Evolutionary conservation across 805 yeast genomes (phyloP).

Genomic region (Yamadazyma laniorum): DNA sequence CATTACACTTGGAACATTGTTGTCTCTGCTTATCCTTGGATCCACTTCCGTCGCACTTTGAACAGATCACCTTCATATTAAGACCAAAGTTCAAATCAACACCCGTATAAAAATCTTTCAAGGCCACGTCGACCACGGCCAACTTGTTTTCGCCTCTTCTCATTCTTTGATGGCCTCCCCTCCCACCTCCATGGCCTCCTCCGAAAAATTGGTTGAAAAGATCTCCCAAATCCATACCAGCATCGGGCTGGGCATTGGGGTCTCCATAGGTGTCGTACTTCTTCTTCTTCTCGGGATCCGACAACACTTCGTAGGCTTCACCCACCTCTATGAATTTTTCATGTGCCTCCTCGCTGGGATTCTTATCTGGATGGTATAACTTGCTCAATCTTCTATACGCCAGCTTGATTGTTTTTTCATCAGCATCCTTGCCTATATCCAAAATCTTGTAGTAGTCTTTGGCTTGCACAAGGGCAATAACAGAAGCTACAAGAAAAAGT

Average conservation of each 20-base stretch:
- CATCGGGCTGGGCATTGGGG: conserved; percentile 43
- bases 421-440: conserved; percentile 67
- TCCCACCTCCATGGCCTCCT: conserved; percentile 28
- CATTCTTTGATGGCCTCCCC: conserved; percentile 32
- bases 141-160: conserved; percentile 63
- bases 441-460: conserved; percentile 59
- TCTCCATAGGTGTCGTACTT: conserved; percentile 79
- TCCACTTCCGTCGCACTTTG: conserved; percentile 79
- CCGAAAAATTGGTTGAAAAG: conserved; percentile 50
- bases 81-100: conserved; percentile 55
- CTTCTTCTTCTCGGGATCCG: conserved; percentile 64
- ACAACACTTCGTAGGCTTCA: conserved; percentile 86
- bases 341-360: conserved; percentile 79
- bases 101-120: conserved; percentile 75
- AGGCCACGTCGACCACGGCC: conserved; percentile 52
- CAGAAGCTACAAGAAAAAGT: conserved; percentile 6
- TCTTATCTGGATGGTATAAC: conserved; percentile 94
- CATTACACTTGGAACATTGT: conserved; percentile 67
- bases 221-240: conserved; percentile 46
- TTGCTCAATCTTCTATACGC: conserved; percentile 82
- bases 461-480: conserved; percentile 18
- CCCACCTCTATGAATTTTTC: conserved; percentile 86
- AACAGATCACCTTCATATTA: conserved; percentile 73
- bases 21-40: conserved; percentile 73
- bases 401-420: conserved; percentile 76